Conservation (phyloP, 2,329 filamentous ascomycete genomes). For the Xylariaceae sp. region DNA sequence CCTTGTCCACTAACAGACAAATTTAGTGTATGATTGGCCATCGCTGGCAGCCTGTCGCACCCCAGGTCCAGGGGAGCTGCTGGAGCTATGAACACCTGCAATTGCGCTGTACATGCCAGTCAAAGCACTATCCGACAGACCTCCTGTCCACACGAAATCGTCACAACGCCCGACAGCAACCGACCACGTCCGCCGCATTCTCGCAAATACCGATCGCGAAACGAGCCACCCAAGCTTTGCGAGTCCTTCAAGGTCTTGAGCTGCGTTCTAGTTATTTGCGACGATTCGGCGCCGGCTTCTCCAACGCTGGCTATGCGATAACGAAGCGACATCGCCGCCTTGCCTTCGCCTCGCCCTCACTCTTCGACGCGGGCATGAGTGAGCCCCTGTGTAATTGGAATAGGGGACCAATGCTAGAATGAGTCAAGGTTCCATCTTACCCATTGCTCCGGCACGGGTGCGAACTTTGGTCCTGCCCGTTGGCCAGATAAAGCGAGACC, state of each 20-base stretch:
- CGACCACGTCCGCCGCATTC: too few relatives aligned
- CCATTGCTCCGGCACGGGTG: constrained; percentile 87
- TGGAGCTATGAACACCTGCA: too few relatives aligned
- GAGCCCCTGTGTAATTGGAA: constrained; percentile 25
- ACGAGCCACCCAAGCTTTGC: neutral
- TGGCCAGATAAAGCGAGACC: constrained; percentile 77
- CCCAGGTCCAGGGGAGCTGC: neutral
- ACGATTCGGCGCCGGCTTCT: too few relatives aligned
- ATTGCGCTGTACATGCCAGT: too few relatives aligned
- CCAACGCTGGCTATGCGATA: neutral
- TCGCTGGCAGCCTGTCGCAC: neutral
- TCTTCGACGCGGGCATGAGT: constrained; percentile 22
- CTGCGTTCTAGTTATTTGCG: too few relatives aligned
- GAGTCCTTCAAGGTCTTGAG: neutral
- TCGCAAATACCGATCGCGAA: too few relatives aligned
- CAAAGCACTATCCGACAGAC: too few relatives aligned
- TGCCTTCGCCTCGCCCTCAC: neutral
- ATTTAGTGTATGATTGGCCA: neutral
- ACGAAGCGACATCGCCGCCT: neutral
- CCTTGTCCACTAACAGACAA: neutral
- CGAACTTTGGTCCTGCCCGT: constrained; percentile 83
- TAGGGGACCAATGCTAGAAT: constrained; percentile 57
- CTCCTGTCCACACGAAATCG: too few relatives aligned
- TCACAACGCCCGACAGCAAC: too few relatives aligned
- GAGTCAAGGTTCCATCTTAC: constrained; percentile 85